Evolutionary conservation across 78 protist genomes (phyloP).

Genomic region (Goniomonas avonlea): DNA sequence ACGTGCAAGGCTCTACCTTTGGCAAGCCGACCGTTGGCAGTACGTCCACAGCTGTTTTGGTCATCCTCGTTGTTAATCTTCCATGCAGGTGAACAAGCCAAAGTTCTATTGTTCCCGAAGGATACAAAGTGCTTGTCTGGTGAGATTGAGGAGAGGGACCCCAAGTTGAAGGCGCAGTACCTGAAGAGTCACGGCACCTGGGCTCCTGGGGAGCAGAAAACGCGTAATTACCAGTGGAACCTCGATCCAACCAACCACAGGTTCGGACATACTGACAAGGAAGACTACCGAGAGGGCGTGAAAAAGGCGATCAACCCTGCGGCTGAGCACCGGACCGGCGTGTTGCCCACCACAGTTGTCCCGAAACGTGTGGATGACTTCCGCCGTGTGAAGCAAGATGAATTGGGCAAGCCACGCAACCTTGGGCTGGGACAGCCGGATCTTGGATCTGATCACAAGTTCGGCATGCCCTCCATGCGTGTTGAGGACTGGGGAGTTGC

Average conservation of each 20-base stretch:
- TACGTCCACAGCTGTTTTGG: no score
- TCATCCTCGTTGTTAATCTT: no score
- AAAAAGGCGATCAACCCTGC: constrained; percentile 11
- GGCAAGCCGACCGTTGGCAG: no score
- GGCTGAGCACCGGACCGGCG: neutral
- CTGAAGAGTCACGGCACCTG: neutral
- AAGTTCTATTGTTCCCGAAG: no score
- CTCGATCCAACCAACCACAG: neutral
- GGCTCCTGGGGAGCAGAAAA: constrained; percentile 20
- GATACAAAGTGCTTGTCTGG: no score
- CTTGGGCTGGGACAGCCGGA: constrained; percentile 15
- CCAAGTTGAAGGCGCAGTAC: no score
- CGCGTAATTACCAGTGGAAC: constrained; percentile 1
- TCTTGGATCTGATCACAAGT: neutral
- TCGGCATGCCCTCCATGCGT: constrained; percentile 2
- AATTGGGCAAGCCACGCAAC: constrained; percentile 4
- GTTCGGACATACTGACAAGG: neutral
- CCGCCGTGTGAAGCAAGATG: neutral
- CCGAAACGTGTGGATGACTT: constrained; percentile 12
- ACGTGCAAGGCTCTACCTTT: no score
- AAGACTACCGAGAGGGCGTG: constrained; percentile 7
- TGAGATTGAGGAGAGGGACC: no score
- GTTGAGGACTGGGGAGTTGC: neutral
- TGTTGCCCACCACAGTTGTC: neutral
- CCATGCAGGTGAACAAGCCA: no score